Evolutionary conservation across 768 basidiomycete species (phyloP).

Genomic region (Mycena latifolia): DNA sequence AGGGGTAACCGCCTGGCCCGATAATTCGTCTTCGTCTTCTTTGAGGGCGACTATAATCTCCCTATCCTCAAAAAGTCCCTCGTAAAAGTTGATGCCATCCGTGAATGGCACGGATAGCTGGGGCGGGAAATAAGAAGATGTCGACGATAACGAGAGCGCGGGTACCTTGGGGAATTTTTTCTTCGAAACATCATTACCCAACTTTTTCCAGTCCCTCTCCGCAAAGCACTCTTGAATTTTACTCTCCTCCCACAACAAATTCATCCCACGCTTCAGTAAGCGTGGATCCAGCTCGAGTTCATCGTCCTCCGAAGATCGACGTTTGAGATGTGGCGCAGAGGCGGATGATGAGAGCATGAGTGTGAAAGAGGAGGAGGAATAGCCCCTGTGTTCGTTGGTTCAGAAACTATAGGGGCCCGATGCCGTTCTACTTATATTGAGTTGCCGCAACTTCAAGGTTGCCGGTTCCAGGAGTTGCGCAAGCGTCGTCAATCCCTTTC

Average conservation of each 20-base stretch:
- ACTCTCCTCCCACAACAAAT: neutral
- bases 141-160: neutral
- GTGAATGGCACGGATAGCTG: constrained; percentile 3
- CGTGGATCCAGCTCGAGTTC: no score
- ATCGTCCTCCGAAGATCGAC: no score
- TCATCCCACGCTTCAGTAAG: neutral
- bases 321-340: no score
- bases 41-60: neutral
- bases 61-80: neutral
- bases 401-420: no score
- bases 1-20: neutral
- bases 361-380: no score
- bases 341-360: no score
- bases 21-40: neutral
- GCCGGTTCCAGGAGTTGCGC: no score
- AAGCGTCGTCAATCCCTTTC: no score
- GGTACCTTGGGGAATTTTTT: neutral
- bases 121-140: neutral
- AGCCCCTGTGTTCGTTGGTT: no score
- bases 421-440: no score
- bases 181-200: neutral
- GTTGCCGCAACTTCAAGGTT: no score
- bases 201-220: neutral
- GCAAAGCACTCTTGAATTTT: neutral
- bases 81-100: neutral